Base-by-base conservation (phyloP, 1,284 basidiomycete genomes). In the Leccinum colubrinum region DNA sequence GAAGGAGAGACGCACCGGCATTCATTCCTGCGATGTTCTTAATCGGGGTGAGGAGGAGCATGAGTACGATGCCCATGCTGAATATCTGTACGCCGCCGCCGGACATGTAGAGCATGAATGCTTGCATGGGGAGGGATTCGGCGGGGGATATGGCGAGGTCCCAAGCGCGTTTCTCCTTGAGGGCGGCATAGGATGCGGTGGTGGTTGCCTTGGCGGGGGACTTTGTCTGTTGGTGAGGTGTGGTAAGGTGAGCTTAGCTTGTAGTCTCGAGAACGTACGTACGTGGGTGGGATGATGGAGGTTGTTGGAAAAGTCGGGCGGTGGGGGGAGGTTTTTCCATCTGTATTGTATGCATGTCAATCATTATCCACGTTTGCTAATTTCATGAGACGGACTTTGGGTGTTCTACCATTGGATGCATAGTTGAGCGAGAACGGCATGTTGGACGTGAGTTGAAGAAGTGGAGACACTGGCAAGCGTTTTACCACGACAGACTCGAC, bases 51-150 rank as follows among this genome's bases (percentile, higher is more conserved):
- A 92, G 81, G 62, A 96, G 81, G 11, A 96, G 82, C 91, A 94
- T 94, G 72, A 93, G 90, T 41, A 96, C 90, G 74, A 94, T 95
- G 52, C 94, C 93, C 79, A 96, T 93, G 74, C 93, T 95, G 76
- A 96, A 96, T 57, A 97, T 91, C 77, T 97, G 94, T 11, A 96
- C 89, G 52, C 93, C 92, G 27, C 92, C 89, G 48, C 94, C 94
- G 25, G 93, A 95, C 88, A 97, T 95, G 84, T 96, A 97, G 51
- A 97, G 82, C 94, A 97, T 96, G 79, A 97, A 91, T 2, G 87
- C 93, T 72, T 96, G 94, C 94, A 96, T 96, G 4, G 94, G 94
- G 22, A 97, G 82, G 11, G 87, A 87, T 76, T 96, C 95, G 50
- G 91, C 92, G 0, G 94, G 94, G 51, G 86, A 80, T 59, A 90